Base-by-base conservation (phyloP, 1,284 basidiomycete species). In the Apiotrichum brassicae region DNA sequence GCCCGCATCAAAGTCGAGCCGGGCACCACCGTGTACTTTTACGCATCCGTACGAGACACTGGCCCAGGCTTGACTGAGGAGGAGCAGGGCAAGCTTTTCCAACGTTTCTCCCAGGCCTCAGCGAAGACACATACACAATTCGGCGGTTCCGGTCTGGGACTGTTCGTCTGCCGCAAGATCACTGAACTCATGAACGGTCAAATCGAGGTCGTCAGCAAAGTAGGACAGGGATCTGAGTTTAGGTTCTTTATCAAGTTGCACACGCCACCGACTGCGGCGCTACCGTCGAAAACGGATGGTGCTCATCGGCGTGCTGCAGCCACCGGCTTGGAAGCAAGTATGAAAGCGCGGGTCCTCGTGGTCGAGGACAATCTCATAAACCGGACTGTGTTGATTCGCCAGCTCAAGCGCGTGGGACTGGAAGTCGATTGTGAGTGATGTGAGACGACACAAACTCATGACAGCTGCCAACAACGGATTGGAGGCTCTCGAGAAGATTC, bases 401-500 rank as follows among this genome's bases (percentile, higher is more conserved):
- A 58, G 37, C 49, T 58, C 13, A 41, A 47, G 33, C 53, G 56
- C 18, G 46, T 51, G 13, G 52, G 54, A 3, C 35, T 53, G 24
- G 40, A 45, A 3, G 51, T 33, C 3, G 46, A 53, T 8, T 26
- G 35, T 53, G 33, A 18, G 43, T 33, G 14, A 18, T 1, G 3
- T 32, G 30, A 11, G 1, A 42, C 14, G 18, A 19, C 6, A 4
- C 13, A 24, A 8, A 6, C 6, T 3, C 2, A 40, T 20, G 12
- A 6, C 12, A 12, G 65, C 70, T 28, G 40, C 24, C 11, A 20
- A 16, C 9, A 42, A 76, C 50, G 76, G 75, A 6, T 60, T 70
- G 3, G 72, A 76, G 50, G 75, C 70, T 3, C 56, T 76, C 24
- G 67, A 75, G 24, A 63, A 64, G 49, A 60, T 75, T 14, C 56